A percentile compares a stretch with the other conserved stretches of the same genome.
Evolutionary conservation across 2,329 filamentous ascomycete genomes (phyloP).

Genomic region (Rutstroemia sp.): DNA sequence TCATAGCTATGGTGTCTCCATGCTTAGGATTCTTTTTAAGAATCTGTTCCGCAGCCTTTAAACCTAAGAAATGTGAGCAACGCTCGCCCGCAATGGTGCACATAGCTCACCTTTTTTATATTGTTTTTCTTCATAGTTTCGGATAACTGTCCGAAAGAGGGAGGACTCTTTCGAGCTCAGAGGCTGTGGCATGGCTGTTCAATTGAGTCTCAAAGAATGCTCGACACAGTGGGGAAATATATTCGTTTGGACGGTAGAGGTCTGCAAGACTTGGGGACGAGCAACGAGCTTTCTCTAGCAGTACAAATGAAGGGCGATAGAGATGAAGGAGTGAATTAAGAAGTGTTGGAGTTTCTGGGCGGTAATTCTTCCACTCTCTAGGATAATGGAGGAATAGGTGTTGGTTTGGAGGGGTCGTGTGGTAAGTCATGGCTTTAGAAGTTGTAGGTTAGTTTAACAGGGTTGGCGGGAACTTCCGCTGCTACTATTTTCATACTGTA

Average conservation of each 20-base stretch:
- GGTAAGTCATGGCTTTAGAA: conserved; percentile 1
- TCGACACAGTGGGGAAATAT: conserved; percentile 1
- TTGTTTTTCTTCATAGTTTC: conserved; percentile 96
- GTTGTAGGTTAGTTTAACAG: neutral
- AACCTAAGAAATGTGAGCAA: conserved; percentile 41
- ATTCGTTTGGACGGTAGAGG: neutral
- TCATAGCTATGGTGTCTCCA: conserved; percentile 98
- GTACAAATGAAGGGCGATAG: neutral
- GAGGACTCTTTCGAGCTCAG: conserved; percentile 83
- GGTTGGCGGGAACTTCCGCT: conserved; percentile 3
- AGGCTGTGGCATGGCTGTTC: conserved; percentile 57
- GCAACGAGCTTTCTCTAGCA: too few relatives aligned
- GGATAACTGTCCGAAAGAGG: conserved; percentile 90
- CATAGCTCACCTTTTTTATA: conserved; percentile 68
- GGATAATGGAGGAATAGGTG: neutral
- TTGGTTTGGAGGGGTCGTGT: conserved; percentile 7
- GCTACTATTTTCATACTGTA: neutral
- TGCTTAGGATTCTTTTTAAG: conserved; percentile 91
- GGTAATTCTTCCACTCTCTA: neutral
- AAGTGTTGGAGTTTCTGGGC: neutral
- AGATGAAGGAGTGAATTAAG: neutral
- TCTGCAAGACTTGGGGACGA: too few relatives aligned
- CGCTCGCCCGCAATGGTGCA: neutral
- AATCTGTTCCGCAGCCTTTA: conserved; percentile 95
- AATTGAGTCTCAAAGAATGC: conserved; percentile 5